Conservation (phyloP, 1,139 yeast species). For the Yamadazyma diospyri region DNA sequence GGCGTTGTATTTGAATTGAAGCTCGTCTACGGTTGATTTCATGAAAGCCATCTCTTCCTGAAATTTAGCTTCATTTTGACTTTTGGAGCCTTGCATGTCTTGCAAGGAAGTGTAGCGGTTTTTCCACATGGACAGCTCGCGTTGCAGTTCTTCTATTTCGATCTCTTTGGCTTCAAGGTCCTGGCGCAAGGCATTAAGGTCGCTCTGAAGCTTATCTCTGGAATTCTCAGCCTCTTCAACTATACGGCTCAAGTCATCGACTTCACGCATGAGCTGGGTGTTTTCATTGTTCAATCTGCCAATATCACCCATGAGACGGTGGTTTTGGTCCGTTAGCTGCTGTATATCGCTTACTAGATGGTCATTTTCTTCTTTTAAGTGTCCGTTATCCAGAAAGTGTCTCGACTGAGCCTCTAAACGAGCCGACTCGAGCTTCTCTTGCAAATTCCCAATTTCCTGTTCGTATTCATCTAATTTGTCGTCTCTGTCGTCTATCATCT, state of each 20-base stretch:
- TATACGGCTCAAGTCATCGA: background rate
- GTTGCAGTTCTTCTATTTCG: slow-evolving; percentile 6
- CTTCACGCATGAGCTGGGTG: background rate
- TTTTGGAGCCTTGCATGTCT: slow-evolving; percentile 8
- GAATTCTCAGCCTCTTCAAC: background rate
- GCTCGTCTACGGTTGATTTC: background rate
- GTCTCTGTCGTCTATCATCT: slow-evolving; percentile 6
- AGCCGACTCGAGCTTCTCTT: slow-evolving; percentile 1
- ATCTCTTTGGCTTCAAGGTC: slow-evolving; percentile 9
- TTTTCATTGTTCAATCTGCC: background rate
- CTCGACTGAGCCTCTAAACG: background rate
- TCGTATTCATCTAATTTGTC: slow-evolving; percentile 3
- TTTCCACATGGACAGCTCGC: slow-evolving; percentile 9
- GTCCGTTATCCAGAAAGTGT: background rate
- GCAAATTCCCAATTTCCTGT: slow-evolving; percentile 1
- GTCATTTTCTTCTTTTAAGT: background rate
- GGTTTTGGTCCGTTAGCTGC: background rate
- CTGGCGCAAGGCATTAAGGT: slow-evolving; percentile 6
- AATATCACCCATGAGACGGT: background rate
- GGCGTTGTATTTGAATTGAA: slow-evolving; percentile 1
- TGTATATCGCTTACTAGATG: slow-evolving; percentile 1
- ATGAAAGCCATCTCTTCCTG: background rate
- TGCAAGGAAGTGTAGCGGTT: slow-evolving; percentile 7
- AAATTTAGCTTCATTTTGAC: slow-evolving; percentile 10
- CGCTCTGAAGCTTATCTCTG: slow-evolving; percentile 3